phyloP scores from a whole-genome alignment of 1,139 yeast genomes.

The Taiozyma sp. region DNA sequence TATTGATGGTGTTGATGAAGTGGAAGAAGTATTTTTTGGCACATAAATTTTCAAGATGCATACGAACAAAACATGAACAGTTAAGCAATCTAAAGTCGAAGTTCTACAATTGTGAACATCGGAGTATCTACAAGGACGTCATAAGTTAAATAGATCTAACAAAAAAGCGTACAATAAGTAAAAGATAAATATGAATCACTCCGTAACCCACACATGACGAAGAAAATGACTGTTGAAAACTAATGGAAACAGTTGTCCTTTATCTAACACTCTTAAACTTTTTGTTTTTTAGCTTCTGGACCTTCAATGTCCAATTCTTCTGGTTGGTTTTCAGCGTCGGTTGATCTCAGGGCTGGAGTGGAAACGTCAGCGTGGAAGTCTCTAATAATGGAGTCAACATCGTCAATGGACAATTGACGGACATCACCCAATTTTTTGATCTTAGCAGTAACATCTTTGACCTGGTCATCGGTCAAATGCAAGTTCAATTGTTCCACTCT shows the following conservation, averaged over 20 bases:
- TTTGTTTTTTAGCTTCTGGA: conserved; percentile 27
- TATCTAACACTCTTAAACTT: conserved; percentile 5
- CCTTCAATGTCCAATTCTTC: conserved; percentile 24
- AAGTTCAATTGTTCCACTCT: conserved; percentile 97
- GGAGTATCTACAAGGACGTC: background rate
- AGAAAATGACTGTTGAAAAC: background rate
- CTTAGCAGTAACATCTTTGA: conserved; percentile 91
- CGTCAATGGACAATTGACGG: conserved; percentile 91
- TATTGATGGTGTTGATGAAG: background rate
- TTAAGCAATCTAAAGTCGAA: too few relatives aligned
- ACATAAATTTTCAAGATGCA: background rate
- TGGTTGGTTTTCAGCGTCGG: conserved; percentile 21
- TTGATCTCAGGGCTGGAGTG: conserved; percentile 34
- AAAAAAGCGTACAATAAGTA: background rate
- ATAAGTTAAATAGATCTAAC: background rate
- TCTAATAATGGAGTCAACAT: conserved; percentile 94
- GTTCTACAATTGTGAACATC: background rate
- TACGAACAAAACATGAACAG: too few relatives aligned
- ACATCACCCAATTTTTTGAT: conserved; percentile 94
- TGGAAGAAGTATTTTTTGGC: background rate
- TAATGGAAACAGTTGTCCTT: background rate
- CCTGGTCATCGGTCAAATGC: conserved; percentile 84
- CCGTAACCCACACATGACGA: background rate
- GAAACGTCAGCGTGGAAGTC: conserved; percentile 76
- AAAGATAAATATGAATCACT: background rate